phyloP scores from a whole-genome alignment of 2,329 filamentous ascomycete species.

The Penicillium frequentans region DNA sequence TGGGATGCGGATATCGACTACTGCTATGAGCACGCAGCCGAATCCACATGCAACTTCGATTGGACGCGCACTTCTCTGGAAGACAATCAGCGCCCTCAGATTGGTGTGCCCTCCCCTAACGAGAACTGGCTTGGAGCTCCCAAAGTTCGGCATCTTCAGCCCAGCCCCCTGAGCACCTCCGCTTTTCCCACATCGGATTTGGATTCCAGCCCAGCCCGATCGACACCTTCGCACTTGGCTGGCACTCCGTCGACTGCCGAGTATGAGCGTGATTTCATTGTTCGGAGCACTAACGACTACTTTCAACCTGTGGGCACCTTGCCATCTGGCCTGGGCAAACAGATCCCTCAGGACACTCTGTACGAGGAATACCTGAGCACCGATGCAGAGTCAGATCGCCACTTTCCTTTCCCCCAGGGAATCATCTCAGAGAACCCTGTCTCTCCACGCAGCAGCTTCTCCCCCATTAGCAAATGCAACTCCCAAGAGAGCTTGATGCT shows the following conservation, averaged over 20 bases:
- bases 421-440: constrained; percentile 39
- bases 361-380: constrained; percentile 45
- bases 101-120: constrained; percentile 15
- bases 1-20: constrained; percentile 66
- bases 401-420: constrained; percentile 47
- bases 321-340: constrained; percentile 31
- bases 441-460: constrained; percentile 50
- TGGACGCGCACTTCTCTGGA: constrained; percentile 49
- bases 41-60: constrained; percentile 62
- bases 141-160: constrained; percentile 15
- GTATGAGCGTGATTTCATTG: constrained; percentile 28
- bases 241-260: constrained; percentile 32
- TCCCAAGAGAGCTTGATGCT: constrained; percentile 58
- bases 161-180: constrained; percentile 26
- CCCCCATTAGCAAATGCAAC: constrained; percentile 56
- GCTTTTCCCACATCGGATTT: constrained; percentile 32
- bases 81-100: constrained; percentile 21
- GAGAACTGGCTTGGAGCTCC: constrained; percentile 10
- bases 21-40: constrained; percentile 61
- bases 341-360: constrained; percentile 33
- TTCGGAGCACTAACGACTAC: constrained; percentile 26
- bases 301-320: constrained; percentile 36
- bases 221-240: constrained; percentile 27
- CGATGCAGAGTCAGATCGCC: constrained; percentile 49
- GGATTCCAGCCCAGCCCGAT: constrained; percentile 34